Evolutionary conservation across 192 early-diverging fungal genomes (phyloP).

Genomic region (Podila horticola): DNA sequence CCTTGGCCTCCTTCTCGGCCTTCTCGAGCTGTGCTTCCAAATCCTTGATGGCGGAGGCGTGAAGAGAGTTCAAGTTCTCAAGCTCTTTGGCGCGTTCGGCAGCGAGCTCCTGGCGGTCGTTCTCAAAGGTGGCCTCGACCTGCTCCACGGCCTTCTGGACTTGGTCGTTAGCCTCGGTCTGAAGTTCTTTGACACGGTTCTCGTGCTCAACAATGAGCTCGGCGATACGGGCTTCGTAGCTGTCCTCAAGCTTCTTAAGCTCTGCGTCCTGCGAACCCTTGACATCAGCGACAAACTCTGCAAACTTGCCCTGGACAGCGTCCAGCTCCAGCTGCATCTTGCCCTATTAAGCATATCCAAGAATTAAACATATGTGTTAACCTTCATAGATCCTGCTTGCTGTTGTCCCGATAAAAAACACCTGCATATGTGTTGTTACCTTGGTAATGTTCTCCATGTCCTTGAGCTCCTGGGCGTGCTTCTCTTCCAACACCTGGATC

Average conservation of each 20-base stretch:
- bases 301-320: constrained; percentile 43
- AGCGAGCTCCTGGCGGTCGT: constrained; percentile 34
- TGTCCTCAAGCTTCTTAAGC: constrained; percentile 33
- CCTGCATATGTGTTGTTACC: neutral
- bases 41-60: constrained; percentile 41
- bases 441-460: constrained; percentile 34
- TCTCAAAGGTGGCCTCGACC: constrained; percentile 45
- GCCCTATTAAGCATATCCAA: constrained; percentile 7
- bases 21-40: constrained; percentile 33
- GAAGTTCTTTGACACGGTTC: constrained; percentile 28
- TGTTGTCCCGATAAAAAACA: too few relatives aligned
- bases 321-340: constrained; percentile 41
- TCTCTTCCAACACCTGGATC: constrained; percentile 30
- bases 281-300: constrained; percentile 36
- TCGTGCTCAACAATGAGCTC: constrained; percentile 38
- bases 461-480: constrained; percentile 33
- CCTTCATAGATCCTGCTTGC: too few relatives aligned
- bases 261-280: constrained; percentile 27
- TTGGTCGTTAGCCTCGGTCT: constrained; percentile 33
- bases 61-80: constrained; percentile 26
- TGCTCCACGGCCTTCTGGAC: constrained; percentile 45
- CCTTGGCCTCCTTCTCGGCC: constrained; percentile 34
- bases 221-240: constrained; percentile 44
- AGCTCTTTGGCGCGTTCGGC: constrained; percentile 26
- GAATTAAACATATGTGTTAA: neutral